A percentile compares a stretch with the other conserved stretches of the same genome.
Conservation (phyloP, 352 stramenopile species). For the Globisporangium paroecandrum region DNA sequence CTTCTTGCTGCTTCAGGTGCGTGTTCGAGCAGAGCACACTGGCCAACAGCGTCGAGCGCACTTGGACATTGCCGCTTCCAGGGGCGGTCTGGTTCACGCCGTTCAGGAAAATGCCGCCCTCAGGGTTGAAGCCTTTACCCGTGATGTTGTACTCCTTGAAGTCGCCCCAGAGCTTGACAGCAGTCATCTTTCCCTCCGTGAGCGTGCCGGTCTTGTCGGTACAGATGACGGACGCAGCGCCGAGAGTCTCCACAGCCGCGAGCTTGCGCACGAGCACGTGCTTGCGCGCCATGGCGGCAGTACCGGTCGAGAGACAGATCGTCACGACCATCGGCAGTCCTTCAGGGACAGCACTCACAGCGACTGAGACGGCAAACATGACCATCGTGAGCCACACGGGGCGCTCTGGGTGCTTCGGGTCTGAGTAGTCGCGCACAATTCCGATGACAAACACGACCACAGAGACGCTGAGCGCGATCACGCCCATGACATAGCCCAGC, state of each 20-base stretch:
- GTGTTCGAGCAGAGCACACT: constrained; percentile 78
- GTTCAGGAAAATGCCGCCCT: constrained; percentile 49
- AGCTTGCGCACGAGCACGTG: constrained; percentile 86
- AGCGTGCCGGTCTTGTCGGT: constrained; percentile 95
- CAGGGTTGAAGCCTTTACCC: constrained; percentile 55
- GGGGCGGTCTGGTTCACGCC: constrained; percentile 35
- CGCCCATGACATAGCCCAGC: constrained; percentile 89
- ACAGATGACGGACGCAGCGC: constrained; percentile 90
- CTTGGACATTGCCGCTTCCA: constrained; percentile 42
- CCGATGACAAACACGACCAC: constrained; percentile 91
- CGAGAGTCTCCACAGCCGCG: constrained; percentile 79
- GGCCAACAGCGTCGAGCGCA: constrained; percentile 57
- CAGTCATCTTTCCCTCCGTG: constrained; percentile 86
- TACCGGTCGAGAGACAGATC: constrained; percentile 71
- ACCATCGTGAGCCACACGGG: constrained; percentile 91
- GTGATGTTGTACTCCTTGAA: constrained; percentile 68
- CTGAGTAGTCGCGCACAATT: constrained; percentile 48
- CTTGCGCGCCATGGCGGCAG: constrained; percentile 70
- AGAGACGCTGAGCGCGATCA: constrained; percentile 77
- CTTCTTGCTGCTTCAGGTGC: constrained; percentile 56
- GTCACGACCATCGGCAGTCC: constrained; percentile 81
- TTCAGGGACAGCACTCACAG: constrained; percentile 74
- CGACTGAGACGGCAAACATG: constrained; percentile 91
- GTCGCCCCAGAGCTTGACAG: constrained; percentile 72
- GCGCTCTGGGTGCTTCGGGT: constrained; percentile 66